phyloP scores from a whole-genome alignment of 1,139 yeast genomes.

The Suzukiozyma palmioleophila region DNA sequence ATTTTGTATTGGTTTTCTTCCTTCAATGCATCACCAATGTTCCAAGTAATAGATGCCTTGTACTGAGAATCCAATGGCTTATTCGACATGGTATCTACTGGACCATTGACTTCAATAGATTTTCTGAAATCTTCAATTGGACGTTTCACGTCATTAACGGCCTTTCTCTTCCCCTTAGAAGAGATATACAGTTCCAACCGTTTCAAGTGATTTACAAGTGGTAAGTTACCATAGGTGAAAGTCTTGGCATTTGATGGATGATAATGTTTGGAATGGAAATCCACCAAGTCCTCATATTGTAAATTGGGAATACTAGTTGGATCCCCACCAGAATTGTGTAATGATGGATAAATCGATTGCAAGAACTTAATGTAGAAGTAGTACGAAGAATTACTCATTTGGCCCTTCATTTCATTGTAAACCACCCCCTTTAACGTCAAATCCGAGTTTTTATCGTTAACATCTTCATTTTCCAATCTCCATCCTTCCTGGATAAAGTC shows the following conservation, averaged over 20 bases:
- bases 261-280: conserved; percentile 70
- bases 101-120: conserved; percentile 54
- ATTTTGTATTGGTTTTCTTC: conserved; percentile 50
- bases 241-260: conserved; percentile 90
- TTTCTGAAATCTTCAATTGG: conserved; percentile 15
- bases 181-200: conserved; percentile 51
- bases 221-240: conserved; percentile 81
- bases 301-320: conserved; percentile 76
- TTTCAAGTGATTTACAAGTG: conserved; percentile 57
- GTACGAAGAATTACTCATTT: conserved; percentile 84
- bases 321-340: conserved; percentile 93
- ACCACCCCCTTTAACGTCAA: conserved; percentile 90
- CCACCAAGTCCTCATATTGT: conserved; percentile 66
- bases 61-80: conserved; percentile 65
- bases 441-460: conserved; percentile 54
- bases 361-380: conserved; percentile 80
- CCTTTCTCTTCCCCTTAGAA: conserved; percentile 48
- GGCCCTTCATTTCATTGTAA: conserved; percentile 98
- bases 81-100: conserved; percentile 68
- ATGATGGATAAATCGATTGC: conserved; percentile 77
- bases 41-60: conserved; percentile 85
- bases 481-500: conserved; percentile 98
- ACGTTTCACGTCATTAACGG: conserved; percentile 20
- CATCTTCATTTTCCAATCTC: conserved; percentile 78
- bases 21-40: conserved; percentile 69